Conservation (phyloP, 2,329 filamentous ascomycete genomes). For the Fonsecaea pedrosoi region DNA sequence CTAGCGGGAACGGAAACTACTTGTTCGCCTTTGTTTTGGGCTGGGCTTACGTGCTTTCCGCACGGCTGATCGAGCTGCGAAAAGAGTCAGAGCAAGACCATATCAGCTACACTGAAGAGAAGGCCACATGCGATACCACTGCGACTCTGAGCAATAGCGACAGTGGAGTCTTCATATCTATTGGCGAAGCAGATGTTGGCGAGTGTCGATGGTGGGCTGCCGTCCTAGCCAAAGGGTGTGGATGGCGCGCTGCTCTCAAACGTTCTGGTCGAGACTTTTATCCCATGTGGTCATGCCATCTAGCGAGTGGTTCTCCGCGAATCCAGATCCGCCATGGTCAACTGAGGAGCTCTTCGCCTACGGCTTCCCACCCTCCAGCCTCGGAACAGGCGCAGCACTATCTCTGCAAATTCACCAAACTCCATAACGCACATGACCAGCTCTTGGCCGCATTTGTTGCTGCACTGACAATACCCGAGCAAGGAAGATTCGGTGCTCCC, state of each 20-base stretch:
- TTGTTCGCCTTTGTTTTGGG: neutral
- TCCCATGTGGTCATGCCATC: constrained; percentile 11
- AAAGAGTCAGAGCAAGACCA: neutral
- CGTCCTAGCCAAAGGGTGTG: constrained; percentile 6
- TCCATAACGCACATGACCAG: constrained; percentile 7
- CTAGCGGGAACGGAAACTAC: neutral
- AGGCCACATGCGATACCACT: neutral
- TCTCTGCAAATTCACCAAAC: constrained; percentile 12
- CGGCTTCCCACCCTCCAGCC: no score
- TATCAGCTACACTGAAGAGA: constrained; percentile 8
- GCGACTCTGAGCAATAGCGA: neutral
- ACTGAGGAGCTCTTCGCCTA: no score
- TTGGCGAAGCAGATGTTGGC: neutral
- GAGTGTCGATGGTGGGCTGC: constrained; percentile 12
- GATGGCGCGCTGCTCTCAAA: constrained; percentile 8
- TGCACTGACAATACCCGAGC: neutral
- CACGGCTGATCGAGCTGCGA: constrained; percentile 10
- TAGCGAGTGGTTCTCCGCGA: neutral
- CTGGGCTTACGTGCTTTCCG: constrained; percentile 10
- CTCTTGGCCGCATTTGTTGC: constrained; percentile 6
- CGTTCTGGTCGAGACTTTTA: constrained; percentile 12
- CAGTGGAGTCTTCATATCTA: neutral
- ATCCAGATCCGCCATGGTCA: no score
- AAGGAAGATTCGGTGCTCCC: neutral
- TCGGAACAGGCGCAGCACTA: constrained; percentile 3